Base-by-base conservation (phyloP, 176 grass and related monocot species). In the Typha latifolia region DNA sequence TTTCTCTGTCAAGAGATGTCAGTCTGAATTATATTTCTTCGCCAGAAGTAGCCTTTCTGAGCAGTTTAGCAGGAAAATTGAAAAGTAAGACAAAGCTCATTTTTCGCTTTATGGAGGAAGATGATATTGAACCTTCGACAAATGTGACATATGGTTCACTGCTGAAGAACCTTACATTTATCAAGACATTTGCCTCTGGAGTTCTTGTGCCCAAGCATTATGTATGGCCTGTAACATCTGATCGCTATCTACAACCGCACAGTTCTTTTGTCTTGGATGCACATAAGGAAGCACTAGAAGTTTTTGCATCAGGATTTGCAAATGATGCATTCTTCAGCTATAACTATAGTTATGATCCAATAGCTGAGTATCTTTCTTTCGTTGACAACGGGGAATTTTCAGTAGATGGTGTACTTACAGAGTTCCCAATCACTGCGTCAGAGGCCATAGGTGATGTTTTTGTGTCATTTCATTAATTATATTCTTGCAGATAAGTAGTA, bases 151-250 rank as follows among this genome's bases (percentile, higher is more conserved):
- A 93, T 76, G 79, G 64, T 27, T 87, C 83, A 62, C 78, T 99
- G 67, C 50, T 93, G 74, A 80, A 72, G 47, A 99, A 99, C 56
- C 81, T 99, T 81, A 93, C 94, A 64, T 84, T 82, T 62, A 79
- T 99, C 73, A 99, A 93, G 69, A 87, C 85, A 32, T 84, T 97
- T 64, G 85, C 94, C 49, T 86, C 88, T 48, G 94, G 94, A 65
- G 92, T 97, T 82, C 79, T 97, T 78, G 89, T 97, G 31, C 94
- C 94, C 0, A 97, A 97, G 66, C 63, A 73, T 1, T 96, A 89
- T 67, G 86, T 96, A 66, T 96, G 78, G 93, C 88, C 88, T 48
- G 77, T 80, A 59, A 81, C 89, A 47, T 2, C 75, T 53, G 94
- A 97, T 70, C 86, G 90, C 76, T 97, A 97, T 80, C 70, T 99